phyloP scores from a whole-genome alignment of 305 asterid genomes.

The Fraxinus greggii region DNA sequence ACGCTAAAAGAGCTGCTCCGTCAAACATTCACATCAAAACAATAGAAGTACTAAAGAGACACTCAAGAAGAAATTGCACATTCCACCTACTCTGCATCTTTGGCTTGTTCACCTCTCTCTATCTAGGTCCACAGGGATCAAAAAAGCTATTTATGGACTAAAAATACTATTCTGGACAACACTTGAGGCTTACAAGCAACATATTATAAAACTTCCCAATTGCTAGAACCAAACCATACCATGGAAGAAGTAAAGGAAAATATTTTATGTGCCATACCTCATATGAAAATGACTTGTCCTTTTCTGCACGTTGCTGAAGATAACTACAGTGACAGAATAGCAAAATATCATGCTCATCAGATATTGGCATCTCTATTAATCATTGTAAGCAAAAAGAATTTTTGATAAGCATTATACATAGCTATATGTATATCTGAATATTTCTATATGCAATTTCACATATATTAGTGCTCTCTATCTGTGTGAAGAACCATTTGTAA shows the following conservation, averaged over 20 bases:
- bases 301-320: slow-evolving; percentile 77
- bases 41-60: not conserved
- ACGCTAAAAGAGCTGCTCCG: not conserved
- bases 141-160: not conserved
- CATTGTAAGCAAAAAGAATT: not conserved
- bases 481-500: not conserved
- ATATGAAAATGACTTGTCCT: slow-evolving; percentile 72
- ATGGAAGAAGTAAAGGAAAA: slow-evolving; percentile 20
- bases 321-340: slow-evolving; percentile 52
- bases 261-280: slow-evolving; percentile 55
- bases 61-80: not conserved
- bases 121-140: not conserved
- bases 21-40: not conserved
- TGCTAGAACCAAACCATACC: slow-evolving; percentile 51
- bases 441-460: not conserved
- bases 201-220: slow-evolving; percentile 34
- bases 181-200: not conserved
- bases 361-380: not conserved
- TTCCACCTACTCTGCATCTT: not conserved
- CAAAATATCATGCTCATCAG: slow-evolving; percentile 20
- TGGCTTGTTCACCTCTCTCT: not conserved
- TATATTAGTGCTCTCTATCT: slow-evolving; percentile 21
- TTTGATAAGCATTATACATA: slow-evolving; percentile 10
- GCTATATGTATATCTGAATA: slow-evolving; percentile 22
- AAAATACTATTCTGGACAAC: not conserved